phyloP scores from a whole-genome alignment of 495 filamentous ascomycete genomes.

The Cetradonia linearis region DNA sequence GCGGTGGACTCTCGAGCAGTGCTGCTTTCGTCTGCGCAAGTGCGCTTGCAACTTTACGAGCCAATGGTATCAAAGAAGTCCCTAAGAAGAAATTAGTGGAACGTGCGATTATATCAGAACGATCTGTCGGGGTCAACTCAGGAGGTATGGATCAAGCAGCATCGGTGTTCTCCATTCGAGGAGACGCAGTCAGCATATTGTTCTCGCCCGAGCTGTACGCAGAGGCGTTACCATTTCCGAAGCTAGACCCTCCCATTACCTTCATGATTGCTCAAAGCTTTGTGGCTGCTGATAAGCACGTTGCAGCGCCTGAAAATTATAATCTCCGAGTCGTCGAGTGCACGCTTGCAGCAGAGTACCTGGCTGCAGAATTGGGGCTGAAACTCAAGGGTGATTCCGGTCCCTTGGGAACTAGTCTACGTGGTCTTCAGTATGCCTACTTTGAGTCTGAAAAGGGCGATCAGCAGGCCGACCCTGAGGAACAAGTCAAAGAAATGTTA shows the following conservation, averaged over 20 bases:
- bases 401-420: constrained; percentile 73
- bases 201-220: constrained; percentile 75
- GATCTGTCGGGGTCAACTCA: constrained; percentile 90
- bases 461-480: constrained; percentile 44
- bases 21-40: constrained; percentile 90
- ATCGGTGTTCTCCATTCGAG: constrained; percentile 79
- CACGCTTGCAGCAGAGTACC: constrained; percentile 72
- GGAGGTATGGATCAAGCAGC: constrained; percentile 99
- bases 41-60: constrained; percentile 76
- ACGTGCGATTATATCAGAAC: constrained; percentile 85
- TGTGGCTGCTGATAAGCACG: constrained; percentile 86
- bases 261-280: constrained; percentile 95
- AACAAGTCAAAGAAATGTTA: constrained; percentile 61
- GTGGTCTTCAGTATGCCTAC: constrained; percentile 75
- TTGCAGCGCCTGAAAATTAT: constrained; percentile 85
- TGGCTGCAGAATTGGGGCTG: constrained; percentile 50
- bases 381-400: constrained; percentile 69
- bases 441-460: constrained; percentile 38
- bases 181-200: constrained; percentile 78
- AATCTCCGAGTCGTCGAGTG: constrained; percentile 96
- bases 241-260: constrained; percentile 67
- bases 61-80: constrained; percentile 68
- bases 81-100: constrained; percentile 85
- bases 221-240: constrained; percentile 72
- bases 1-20: constrained; percentile 85